These are phyloP conservation scores for Mycena kentingensis DNA, from an alignment of 768 basidiomycete species.

Conservation along the genomic window DNA sequence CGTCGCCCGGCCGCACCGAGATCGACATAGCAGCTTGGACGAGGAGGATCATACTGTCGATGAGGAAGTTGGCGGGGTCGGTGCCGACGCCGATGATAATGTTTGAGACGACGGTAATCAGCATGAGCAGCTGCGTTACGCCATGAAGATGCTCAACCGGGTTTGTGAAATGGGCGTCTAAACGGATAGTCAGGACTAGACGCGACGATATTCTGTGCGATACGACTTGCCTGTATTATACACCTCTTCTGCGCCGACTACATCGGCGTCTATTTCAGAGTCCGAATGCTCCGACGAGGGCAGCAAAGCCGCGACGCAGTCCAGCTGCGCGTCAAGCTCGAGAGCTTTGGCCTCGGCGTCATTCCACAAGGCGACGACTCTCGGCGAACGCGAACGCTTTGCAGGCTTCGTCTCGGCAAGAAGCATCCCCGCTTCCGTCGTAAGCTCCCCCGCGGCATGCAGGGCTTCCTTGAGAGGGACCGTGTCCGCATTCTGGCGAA, in stretches of 20 bases:
- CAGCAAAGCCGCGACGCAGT: background rate
- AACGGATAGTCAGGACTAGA: background rate
- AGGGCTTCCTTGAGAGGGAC: background rate
- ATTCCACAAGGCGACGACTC: background rate
- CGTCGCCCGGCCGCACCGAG: background rate
- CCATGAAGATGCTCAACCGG: background rate
- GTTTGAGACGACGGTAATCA: background rate
- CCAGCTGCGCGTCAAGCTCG: background rate
- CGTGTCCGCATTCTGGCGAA: background rate
- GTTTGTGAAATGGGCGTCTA: background rate
- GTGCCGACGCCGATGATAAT: background rate
- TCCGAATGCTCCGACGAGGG: background rate
- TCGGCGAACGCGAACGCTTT: background rate
- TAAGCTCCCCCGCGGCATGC: background rate
- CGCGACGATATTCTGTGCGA: background rate
- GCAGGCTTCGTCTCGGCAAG: background rate
- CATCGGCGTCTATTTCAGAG: background rate
- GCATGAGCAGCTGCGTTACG: background rate
- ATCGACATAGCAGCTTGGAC: background rate
- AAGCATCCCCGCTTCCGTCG: background rate
- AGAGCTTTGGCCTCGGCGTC: background rate
- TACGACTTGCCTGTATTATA: background rate
- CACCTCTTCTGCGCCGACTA: background rate
- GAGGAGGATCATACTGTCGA: background rate
- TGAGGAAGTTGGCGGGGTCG: background rate